phyloP scores from a whole-genome alignment of 1,284 basidiomycete genomes.

The Rhodotorula sp. region DNA sequence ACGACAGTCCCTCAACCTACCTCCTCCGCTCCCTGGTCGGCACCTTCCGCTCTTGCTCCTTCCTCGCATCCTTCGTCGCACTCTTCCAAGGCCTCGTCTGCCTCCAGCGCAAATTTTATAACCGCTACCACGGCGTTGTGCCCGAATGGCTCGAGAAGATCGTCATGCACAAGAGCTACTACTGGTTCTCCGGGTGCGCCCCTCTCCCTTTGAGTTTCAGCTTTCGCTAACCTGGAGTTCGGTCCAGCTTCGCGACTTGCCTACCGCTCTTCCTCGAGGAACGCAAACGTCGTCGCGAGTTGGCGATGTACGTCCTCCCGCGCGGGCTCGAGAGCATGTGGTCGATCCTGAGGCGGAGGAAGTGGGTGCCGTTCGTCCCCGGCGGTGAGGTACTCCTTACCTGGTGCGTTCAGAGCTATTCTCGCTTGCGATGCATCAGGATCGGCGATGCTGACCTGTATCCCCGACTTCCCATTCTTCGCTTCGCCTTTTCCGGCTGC shows the following conservation, averaged over 20 bases:
- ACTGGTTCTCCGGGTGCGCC: constrained; percentile 38
- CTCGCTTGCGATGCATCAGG: too few species aligned
- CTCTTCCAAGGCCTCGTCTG: constrained; percentile 87
- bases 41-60: constrained; percentile 79
- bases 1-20: constrained; percentile 14
- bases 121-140: constrained; percentile 44
- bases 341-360: constrained; percentile 71
- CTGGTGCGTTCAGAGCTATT: constrained; percentile 53
- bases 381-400: constrained; percentile 66
- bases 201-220: too few species aligned
- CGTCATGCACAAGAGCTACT: constrained; percentile 32
- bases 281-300: constrained; percentile 70
- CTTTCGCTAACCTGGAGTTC: too few species aligned
- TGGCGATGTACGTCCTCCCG: constrained; percentile 81
- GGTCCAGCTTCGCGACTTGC: constrained; percentile 66
- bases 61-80: constrained; percentile 79
- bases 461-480: constrained; percentile 29
- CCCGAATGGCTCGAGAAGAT: constrained; percentile 25
- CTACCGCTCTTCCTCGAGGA: constrained; percentile 84
- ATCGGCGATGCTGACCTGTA: too few species aligned
- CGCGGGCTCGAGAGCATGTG: constrained; percentile 71
- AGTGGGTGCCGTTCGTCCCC: constrained; percentile 66
- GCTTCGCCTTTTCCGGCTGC: not conserved
- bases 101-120: constrained; percentile 58
- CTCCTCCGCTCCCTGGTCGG: constrained; percentile 66